Evolutionary conservation across 768 basidiomycete genomes (phyloP), one percentile per base, ranked within the genome.

Genomic region (Suillus decipiens): DNA sequence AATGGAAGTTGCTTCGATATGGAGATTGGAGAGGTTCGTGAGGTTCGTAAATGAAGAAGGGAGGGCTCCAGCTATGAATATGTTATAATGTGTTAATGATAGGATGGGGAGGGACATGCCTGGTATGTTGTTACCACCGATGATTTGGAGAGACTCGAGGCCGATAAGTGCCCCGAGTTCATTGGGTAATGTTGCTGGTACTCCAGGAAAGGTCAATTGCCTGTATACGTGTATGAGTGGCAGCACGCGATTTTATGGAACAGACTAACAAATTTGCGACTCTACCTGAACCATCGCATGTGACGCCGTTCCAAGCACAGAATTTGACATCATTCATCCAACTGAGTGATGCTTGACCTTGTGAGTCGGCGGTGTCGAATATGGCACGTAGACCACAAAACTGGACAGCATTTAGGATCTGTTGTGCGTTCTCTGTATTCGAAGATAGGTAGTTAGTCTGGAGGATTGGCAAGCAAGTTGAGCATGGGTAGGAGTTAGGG

Each of bases 351-450:
- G 74, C 67, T 67, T 81, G 81, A 1, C 78, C 80, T 59, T 72
- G 69, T 17, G 71, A 64, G 17, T 74, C 69, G 11, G 80, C 69
- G 2, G 73, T 75, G 57, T 79, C 78, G 66, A 79, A 83, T 64
- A 84, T 67, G 12, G 80, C 73, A 7, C 79, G 73, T 37, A 84
- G 73, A 14, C 82, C 74, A 62, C 83, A 84, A 64, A 84, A 84
- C 65, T 84, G 83, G 1, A 80, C 59, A 5, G 78, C 79, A 37
- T 78, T 76, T 39, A 63, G 61, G 55, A 79, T 71, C 31, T 65
- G 58, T 63, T 78, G 75, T 22, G 72, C 57, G 36, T 77, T 72
- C 64, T 80, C 71, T 22, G 73, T 54, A 57, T 79, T 75, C 31
- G 73, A 71, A 9, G 73, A 66, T 61, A 69, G 65, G 14, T 14